These are phyloP conservation scores for Trypanosoma lewisi DNA, from an alignment of 208 protist genomes.

Conservation along the genomic window DNA sequence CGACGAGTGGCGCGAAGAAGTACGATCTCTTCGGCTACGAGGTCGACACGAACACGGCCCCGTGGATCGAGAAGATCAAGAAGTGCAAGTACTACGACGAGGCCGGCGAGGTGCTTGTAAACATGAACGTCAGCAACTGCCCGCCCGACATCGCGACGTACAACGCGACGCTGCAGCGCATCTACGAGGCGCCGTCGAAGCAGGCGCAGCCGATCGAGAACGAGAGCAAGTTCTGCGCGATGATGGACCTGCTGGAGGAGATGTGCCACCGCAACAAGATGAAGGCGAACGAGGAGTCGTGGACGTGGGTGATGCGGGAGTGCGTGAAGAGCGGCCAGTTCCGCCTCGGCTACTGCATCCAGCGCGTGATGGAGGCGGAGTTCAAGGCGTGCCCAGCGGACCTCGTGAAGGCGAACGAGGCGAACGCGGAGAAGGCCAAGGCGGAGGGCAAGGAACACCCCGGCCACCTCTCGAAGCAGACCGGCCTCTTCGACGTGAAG, in stretches of 20 bases:
- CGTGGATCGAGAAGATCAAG: conserved; percentile 86
- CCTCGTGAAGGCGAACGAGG: conserved; percentile 79
- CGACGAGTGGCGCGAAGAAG: conserved; percentile 55
- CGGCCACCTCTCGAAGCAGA: conserved; percentile 59
- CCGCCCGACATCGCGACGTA: conserved; percentile 86
- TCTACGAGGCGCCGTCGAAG: conserved; percentile 79
- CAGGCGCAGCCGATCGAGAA: conserved; percentile 59
- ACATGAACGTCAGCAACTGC: conserved; percentile 91
- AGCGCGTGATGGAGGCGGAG: conserved; percentile 71
- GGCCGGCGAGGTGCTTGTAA: conserved; percentile 84
- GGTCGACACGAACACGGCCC: conserved; percentile 78
- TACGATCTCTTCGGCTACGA: conserved; percentile 89
- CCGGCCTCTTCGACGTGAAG: conserved; percentile 84
- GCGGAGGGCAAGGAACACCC: conserved; percentile 85
- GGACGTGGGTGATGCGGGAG: conserved; percentile 85
- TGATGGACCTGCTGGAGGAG: conserved; percentile 90
- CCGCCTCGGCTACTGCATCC: conserved; percentile 79
- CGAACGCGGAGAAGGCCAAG: conserved; percentile 77
- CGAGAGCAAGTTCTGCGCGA: conserved; percentile 89
- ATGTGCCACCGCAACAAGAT: conserved; percentile 88
- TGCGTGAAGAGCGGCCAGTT: conserved; percentile 83
- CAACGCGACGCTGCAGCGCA: conserved; percentile 82
- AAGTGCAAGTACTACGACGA: conserved; percentile 86
- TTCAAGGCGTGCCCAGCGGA: conserved; percentile 75
- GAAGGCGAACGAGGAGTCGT: conserved; percentile 84